These are phyloP conservation scores for Beauveria medogensis DNA, from an alignment of 2,329 filamentous ascomycete genomes.

Conservation along the genomic window DNA sequence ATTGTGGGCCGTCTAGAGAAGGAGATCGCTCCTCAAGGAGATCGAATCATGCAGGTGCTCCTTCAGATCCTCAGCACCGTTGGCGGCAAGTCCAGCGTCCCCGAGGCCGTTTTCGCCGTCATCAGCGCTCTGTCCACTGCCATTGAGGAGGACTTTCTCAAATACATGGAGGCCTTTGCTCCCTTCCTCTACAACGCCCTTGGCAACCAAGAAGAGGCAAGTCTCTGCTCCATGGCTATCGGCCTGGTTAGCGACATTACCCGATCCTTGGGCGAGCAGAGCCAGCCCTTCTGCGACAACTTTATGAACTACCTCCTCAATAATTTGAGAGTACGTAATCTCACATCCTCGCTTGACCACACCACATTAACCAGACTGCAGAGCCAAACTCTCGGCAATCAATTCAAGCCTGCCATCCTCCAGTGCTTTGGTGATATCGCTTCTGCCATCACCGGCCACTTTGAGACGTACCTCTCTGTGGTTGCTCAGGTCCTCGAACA, in stretches of 20 bases:
- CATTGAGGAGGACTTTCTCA: slow-evolving; percentile 84
- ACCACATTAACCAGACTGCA: slow-evolving; percentile 26
- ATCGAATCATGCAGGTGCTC: slow-evolving; percentile 86
- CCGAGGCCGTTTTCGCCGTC: slow-evolving; percentile 86
- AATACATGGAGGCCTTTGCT: slow-evolving; percentile 95
- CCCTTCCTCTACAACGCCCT: slow-evolving; percentile 92
- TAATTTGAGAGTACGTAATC: slow-evolving; percentile 66
- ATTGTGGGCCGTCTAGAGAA: slow-evolving; percentile 87
- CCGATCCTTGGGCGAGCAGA: slow-evolving; percentile 78
- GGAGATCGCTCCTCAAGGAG: slow-evolving; percentile 82
- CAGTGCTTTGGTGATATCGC: slow-evolving; percentile 98
- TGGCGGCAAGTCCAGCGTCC: slow-evolving; percentile 82
- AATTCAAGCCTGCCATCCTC: slow-evolving; percentile 96
- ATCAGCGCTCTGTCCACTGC: slow-evolving; percentile 88
- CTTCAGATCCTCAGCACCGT: slow-evolving; percentile 73
- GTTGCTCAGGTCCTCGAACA: slow-evolving; percentile 93
- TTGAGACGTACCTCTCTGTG: slow-evolving; percentile 86
- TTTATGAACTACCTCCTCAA: slow-evolving; percentile 98
- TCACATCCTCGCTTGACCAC: not conserved
- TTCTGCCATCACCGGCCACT: slow-evolving; percentile 82
- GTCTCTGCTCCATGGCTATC: slow-evolving; percentile 93
- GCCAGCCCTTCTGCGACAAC: slow-evolving; percentile 89
- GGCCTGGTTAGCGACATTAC: slow-evolving; percentile 95
- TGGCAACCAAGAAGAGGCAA: slow-evolving; percentile 89
- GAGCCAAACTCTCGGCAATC: slow-evolving; percentile 81